phyloP scores from a whole-genome alignment of 345 rosid species.

The Physaria fendleri region DNA sequence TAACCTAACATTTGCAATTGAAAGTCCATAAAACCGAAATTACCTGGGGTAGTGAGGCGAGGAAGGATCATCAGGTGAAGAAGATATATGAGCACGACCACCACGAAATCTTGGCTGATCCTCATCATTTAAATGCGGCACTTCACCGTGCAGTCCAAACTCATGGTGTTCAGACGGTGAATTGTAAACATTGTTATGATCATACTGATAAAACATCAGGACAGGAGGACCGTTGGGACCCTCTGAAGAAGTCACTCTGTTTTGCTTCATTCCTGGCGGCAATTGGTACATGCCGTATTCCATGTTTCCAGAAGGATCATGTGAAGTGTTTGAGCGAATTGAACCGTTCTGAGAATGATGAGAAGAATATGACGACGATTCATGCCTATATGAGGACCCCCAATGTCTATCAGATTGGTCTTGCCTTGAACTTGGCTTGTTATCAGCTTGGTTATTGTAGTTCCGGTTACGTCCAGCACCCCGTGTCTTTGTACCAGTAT shows the following conservation, averaged over 20 bases:
- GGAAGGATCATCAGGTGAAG: slow-evolving; percentile 79
- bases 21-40: neutral
- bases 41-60: slow-evolving; percentile 60
- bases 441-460: slow-evolving; percentile 50
- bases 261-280: slow-evolving; percentile 47
- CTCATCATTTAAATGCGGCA: slow-evolving; percentile 47
- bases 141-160: slow-evolving; percentile 57
- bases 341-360: slow-evolving; percentile 71
- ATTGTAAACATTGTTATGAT: too few relatives aligned
- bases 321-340: slow-evolving; percentile 41
- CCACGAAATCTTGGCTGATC: slow-evolving; percentile 55
- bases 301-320: slow-evolving; percentile 44
- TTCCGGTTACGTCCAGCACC: slow-evolving; percentile 56
- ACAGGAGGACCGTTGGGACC: slow-evolving; percentile 60
- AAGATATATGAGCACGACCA: slow-evolving; percentile 39
- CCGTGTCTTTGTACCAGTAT: slow-evolving; percentile 49
- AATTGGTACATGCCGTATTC: slow-evolving; percentile 65
- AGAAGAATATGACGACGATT: slow-evolving; percentile 48
- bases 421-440: slow-evolving; percentile 45
- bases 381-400: slow-evolving; percentile 55
- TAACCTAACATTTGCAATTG: neutral
- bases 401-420: slow-evolving; percentile 73
- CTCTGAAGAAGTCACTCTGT: slow-evolving; percentile 52
- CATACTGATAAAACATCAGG: slow-evolving; percentile 70
- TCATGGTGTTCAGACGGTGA: too few relatives aligned